Percentiles rank a stretch among this genome's conserved stretches.
These are phyloP conservation scores for Spencermartinsiella ligniputridi DNA, from an alignment of 1,139 yeast species.

Conservation along the genomic window DNA sequence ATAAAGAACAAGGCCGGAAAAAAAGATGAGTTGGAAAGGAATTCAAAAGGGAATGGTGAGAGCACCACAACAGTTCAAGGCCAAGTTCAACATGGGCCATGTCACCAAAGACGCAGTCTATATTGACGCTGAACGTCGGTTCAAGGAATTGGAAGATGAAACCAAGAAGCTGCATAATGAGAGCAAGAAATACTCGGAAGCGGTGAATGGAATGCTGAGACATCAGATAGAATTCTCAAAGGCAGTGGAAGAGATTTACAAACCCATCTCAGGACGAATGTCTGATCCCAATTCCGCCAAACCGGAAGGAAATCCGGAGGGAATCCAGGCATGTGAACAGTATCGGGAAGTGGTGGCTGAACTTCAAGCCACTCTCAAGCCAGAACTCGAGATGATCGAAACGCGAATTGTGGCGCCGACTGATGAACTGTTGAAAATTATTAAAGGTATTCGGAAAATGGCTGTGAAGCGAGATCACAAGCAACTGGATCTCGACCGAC, in stretches of 20 bases:
- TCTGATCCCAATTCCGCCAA: conserved; percentile 82
- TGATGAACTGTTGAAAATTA: conserved; percentile 78
- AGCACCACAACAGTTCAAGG: conserved; percentile 49
- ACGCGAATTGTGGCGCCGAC: conserved; percentile 88
- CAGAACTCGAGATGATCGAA: conserved; percentile 90
- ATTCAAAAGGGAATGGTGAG: conserved; percentile 79
- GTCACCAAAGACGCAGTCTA: conserved; percentile 83
- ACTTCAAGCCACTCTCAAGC: conserved; percentile 77
- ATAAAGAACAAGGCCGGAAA: too few species aligned
- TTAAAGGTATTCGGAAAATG: conserved; percentile 83
- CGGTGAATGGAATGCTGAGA: conserved; percentile 89
- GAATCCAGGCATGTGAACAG: conserved; percentile 89
- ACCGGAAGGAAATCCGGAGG: conserved; percentile 94
- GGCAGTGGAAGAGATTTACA: conserved; percentile 92
- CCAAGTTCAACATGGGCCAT: conserved; percentile 53
- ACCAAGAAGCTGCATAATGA: conserved; percentile 88
- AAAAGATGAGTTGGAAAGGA: conserved; percentile 85
- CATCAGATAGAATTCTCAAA: conserved; percentile 91
- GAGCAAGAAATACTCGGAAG: conserved; percentile 80
- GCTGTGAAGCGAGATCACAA: conserved; percentile 93
- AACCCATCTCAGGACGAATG: conserved; percentile 89
- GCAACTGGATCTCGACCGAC: conserved; percentile 90
- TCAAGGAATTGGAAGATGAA: conserved; percentile 84
- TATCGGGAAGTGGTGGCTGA: conserved; percentile 84
- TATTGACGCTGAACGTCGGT: conserved; percentile 91